Conservation (phyloP, 805 yeast genomes). For the Saturnispora ahearnii region DNA sequence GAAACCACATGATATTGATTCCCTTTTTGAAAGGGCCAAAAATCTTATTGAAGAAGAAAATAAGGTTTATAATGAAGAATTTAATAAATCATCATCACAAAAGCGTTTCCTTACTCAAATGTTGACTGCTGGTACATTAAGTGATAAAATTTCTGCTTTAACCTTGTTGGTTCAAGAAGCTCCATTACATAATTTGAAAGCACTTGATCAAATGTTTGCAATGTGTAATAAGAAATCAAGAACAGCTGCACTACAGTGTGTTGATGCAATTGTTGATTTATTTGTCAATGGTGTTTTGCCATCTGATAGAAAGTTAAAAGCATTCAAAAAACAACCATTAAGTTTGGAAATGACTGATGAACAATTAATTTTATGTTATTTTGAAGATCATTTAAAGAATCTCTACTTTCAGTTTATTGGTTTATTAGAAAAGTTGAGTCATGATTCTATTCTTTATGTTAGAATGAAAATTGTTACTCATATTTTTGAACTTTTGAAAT, state of each 20-base stretch:
- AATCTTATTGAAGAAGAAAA: constrained; percentile 62
- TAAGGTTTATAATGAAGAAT: constrained; percentile 59
- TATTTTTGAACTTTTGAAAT: constrained; percentile 67
- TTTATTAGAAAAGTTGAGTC: constrained; percentile 69
- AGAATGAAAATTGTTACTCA: constrained; percentile 69
- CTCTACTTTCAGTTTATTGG: constrained; percentile 68
- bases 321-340: constrained; percentile 69
- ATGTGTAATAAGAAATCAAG: constrained; percentile 88
- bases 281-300: constrained; percentile 77
- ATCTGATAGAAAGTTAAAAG: constrained; percentile 71
- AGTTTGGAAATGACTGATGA: constrained; percentile 37
- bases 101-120: constrained; percentile 83
- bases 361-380: constrained; percentile 66
- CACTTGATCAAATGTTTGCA: constrained; percentile 66
- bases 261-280: constrained; percentile 84
- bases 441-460: constrained; percentile 85
- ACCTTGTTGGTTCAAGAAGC: constrained; percentile 92
- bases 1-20: constrained; percentile 48
- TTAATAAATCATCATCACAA: constrained; percentile 69
- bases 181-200: constrained; percentile 80
- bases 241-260: constrained; percentile 85
- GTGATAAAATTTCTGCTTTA: constrained; percentile 90
- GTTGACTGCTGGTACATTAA: constrained; percentile 83
- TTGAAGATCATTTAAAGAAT: constrained; percentile 82
- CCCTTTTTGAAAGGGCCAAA: constrained; percentile 58